These are phyloP conservation scores for Atkinsonella texensis DNA, from an alignment of 2,329 filamentous ascomycete species.

Conservation along the genomic window DNA sequence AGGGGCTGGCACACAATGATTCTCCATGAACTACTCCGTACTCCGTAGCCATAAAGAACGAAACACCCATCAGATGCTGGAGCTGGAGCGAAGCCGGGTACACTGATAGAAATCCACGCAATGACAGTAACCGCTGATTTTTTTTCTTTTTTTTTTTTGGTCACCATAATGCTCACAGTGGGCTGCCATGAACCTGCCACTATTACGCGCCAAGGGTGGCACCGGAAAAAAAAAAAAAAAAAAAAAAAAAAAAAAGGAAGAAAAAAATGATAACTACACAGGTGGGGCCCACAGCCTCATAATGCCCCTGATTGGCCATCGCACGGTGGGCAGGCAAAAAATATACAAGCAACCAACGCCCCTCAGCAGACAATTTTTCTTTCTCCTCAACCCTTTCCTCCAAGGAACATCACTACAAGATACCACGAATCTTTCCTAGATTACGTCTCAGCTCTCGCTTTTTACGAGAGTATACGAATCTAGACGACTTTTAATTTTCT, in stretches of 20 bases:
- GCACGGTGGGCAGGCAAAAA: slow-evolving; percentile 15
- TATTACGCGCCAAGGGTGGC: background rate
- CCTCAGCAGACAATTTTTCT: slow-evolving; percentile 29
- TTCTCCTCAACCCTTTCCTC: slow-evolving; percentile 16
- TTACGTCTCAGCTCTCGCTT: slow-evolving; percentile 28
- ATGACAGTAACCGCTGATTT: too few relatives aligned
- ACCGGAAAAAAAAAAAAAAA: background rate
- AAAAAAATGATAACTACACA: slow-evolving; percentile 1
- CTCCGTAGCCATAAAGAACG: background rate
- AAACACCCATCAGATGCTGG: background rate
- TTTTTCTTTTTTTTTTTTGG: too few relatives aligned
- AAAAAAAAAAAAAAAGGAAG: background rate
- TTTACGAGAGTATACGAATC: slow-evolving; percentile 36
- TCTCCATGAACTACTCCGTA: too few relatives aligned
- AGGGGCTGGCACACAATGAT: background rate
- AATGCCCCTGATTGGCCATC: slow-evolving; percentile 11
- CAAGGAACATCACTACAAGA: slow-evolving; percentile 20
- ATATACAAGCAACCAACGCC: slow-evolving; percentile 23
- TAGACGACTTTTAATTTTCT: slow-evolving; percentile 26
- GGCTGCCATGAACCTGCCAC: too few relatives aligned
- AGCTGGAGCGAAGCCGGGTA: background rate
- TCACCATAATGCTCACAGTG: too few relatives aligned
- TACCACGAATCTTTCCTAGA: slow-evolving; percentile 26
- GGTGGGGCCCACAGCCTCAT: slow-evolving; percentile 7
- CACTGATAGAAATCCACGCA: too few relatives aligned